Percentiles rank a stretch among this genome's conserved stretches.
Evolutionary conservation across 805 yeast species (phyloP).

Genomic region (Jamesozyma gamospora): DNA sequence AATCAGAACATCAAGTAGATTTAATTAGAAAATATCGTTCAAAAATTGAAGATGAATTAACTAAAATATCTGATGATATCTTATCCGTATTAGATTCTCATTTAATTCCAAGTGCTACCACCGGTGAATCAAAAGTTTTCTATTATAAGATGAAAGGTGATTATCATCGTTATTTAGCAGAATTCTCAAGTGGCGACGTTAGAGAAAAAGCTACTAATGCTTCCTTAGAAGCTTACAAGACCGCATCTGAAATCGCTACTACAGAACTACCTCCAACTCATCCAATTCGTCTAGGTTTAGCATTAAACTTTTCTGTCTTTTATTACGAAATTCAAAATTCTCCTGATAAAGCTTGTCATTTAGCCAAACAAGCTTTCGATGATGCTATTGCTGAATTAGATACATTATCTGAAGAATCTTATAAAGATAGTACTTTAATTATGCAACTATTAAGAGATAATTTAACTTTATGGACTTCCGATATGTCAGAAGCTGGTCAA

Average conservation of each 20-base stretch:
- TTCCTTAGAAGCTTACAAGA: constrained; percentile 84
- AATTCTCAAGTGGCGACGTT: constrained; percentile 80
- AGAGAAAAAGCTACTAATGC: constrained; percentile 85
- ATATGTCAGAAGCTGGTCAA: constrained; percentile 70
- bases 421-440: constrained; percentile 93
- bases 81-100: constrained; percentile 74
- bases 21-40: constrained; percentile 87
- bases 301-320: constrained; percentile 92
- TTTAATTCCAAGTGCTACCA: constrained; percentile 82
- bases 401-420: constrained; percentile 90
- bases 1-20: constrained; percentile 65
- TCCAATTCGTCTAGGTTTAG: constrained; percentile 93
- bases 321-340: constrained; percentile 95
- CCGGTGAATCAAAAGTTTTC: constrained; percentile 94
- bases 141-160: constrained; percentile 98
- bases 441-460: constrained; percentile 97
- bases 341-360: constrained; percentile 95
- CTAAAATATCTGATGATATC: constrained; percentile 87
- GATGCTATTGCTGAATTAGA: constrained; percentile 97
- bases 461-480: constrained; percentile 92
- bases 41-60: constrained; percentile 82
- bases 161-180: constrained; percentile 95
- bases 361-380: constrained; percentile 96
- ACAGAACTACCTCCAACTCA: constrained; percentile 94
- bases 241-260: constrained; percentile 92